Percentiles rank a stretch among this genome's conserved stretches.
These are phyloP conservation scores for Zymoseptoria tritici DNA, from an alignment of 2,329 filamentous ascomycete species.

Conservation along the genomic window DNA sequence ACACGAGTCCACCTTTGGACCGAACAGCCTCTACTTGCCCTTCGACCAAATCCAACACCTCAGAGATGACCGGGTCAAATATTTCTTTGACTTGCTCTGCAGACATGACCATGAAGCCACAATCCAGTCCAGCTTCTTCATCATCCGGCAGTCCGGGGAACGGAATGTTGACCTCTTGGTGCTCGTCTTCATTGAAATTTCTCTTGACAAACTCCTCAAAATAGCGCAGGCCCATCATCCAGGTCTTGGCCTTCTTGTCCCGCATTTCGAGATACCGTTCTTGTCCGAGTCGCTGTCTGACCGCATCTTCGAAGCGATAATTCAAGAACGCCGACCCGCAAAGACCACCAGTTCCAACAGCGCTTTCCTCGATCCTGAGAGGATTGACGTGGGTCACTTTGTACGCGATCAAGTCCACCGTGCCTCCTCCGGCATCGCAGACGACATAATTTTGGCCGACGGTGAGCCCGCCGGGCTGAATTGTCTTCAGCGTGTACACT, in stretches of 20 bases:
- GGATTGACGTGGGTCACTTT: conserved; percentile 68
- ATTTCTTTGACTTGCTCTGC: conserved; percentile 61
- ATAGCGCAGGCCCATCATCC: conserved; percentile 64
- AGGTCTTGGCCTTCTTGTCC: conserved; percentile 67
- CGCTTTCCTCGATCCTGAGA: conserved; percentile 67
- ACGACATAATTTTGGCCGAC: conserved; percentile 57
- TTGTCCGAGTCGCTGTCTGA: conserved; percentile 59
- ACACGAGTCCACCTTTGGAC: conserved; percentile 34
- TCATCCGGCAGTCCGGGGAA: conserved; percentile 72
- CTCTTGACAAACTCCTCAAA: conserved; percentile 82
- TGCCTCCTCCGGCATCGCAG: conserved; percentile 51
- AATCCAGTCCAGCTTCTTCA: conserved; percentile 65
- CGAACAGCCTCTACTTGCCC: conserved; percentile 38
- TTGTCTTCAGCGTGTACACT: conserved; percentile 71
- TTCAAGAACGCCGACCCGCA: conserved; percentile 75
- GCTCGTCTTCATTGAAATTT: conserved; percentile 68
- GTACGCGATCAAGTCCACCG: conserved; percentile 72
- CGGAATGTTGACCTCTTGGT: conserved; percentile 63
- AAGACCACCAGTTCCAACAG: conserved; percentile 68
- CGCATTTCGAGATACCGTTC: conserved; percentile 65
- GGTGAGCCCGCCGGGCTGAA: conserved; percentile 65
- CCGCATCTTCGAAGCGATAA: conserved; percentile 72
- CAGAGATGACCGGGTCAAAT: conserved; percentile 60
- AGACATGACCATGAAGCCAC: conserved; percentile 67
- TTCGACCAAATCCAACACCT: conserved; percentile 48